These are phyloP conservation scores for Gloeostereum incarnatum DNA, from an alignment of 768 basidiomycete species.

Conservation along the genomic window DNA sequence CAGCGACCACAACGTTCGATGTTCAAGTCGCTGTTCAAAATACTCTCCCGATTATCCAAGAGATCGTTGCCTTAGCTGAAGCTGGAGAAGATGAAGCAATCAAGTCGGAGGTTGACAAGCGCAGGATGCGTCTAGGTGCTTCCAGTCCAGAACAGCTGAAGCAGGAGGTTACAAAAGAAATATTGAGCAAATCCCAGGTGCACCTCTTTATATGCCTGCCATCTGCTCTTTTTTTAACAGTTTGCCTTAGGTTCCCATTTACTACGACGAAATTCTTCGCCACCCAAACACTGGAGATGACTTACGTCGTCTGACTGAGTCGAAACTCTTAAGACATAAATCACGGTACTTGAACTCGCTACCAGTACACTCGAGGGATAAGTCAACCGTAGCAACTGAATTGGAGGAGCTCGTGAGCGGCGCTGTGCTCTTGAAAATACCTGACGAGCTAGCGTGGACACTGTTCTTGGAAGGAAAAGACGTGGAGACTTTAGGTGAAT, in stretches of 20 bases:
- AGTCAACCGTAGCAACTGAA: slow-evolving; percentile 42
- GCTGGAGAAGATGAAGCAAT: slow-evolving; percentile 47
- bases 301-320: slow-evolving; percentile 68
- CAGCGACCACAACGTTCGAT: slow-evolving; percentile 43
- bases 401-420: slow-evolving; percentile 70
- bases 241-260: slow-evolving; percentile 46
- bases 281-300: slow-evolving; percentile 76
- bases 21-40: slow-evolving; percentile 60
- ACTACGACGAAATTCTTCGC: slow-evolving; percentile 75
- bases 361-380: slow-evolving; percentile 32
- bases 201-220: slow-evolving; percentile 4
- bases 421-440: slow-evolving; percentile 63
- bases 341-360: slow-evolving; percentile 53
- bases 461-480: slow-evolving; percentile 70
- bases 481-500: slow-evolving; percentile 53
- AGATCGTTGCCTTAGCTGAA: slow-evolving; percentile 60
- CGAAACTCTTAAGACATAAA: slow-evolving; percentile 62
- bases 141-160: slow-evolving; percentile 46
- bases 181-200: slow-evolving; percentile 56
- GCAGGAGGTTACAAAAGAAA: slow-evolving; percentile 59
- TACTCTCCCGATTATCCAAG: slow-evolving; percentile 61
- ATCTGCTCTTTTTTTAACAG: slow-evolving; percentile 7
- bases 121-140: slow-evolving; percentile 70
- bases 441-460: slow-evolving; percentile 79
- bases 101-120: slow-evolving; percentile 64